phyloP scores from a whole-genome alignment of 179 eudicot species.

The Drosera spatulata region DNA sequence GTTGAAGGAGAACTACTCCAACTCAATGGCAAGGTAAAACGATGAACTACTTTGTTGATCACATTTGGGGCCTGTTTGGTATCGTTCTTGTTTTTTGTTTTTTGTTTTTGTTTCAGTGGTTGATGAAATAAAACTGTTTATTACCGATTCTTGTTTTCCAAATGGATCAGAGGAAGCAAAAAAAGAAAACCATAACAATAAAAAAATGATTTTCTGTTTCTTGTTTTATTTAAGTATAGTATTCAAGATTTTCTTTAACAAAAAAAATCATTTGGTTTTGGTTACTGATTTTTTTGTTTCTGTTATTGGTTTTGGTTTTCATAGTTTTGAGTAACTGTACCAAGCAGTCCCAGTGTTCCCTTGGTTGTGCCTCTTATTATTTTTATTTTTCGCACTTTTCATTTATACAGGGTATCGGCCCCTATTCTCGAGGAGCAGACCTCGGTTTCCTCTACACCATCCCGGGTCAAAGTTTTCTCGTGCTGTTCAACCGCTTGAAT shows the following conservation, averaged over 20 bases:
- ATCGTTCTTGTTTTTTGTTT: background rate
- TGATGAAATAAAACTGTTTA: too few relatives aligned
- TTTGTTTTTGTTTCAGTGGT: background rate
- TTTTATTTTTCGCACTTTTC: background rate
- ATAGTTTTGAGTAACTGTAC: too few relatives aligned
- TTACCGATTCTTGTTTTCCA: too few relatives aligned
- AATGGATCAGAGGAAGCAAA: too few relatives aligned
- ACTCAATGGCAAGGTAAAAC: constrained; percentile 85
- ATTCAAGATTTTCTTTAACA: too few relatives aligned
- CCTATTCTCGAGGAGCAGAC: constrained; percentile 78
- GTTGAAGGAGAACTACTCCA: constrained; percentile 95
- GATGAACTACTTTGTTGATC: background rate
- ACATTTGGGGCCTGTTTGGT: background rate
- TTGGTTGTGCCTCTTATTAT: background rate
- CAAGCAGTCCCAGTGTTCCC: too few relatives aligned
- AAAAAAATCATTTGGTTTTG: too few relatives aligned
- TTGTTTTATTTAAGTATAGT: too few relatives aligned
- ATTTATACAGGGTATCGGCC: constrained; percentile 63
- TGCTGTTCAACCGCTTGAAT: constrained; percentile 69
- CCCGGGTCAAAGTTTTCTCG: constrained; percentile 91
- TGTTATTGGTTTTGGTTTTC: too few relatives aligned
- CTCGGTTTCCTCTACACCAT: constrained; percentile 90
- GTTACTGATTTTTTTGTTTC: too few relatives aligned
- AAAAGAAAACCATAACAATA: too few relatives aligned
- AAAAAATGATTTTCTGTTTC: too few relatives aligned